Percentiles rank a stretch among this genome's conserved stretches.
These are phyloP conservation scores for Elsinoe australis DNA, from an alignment of 2,329 filamentous ascomycete genomes.

Conservation along the genomic window DNA sequence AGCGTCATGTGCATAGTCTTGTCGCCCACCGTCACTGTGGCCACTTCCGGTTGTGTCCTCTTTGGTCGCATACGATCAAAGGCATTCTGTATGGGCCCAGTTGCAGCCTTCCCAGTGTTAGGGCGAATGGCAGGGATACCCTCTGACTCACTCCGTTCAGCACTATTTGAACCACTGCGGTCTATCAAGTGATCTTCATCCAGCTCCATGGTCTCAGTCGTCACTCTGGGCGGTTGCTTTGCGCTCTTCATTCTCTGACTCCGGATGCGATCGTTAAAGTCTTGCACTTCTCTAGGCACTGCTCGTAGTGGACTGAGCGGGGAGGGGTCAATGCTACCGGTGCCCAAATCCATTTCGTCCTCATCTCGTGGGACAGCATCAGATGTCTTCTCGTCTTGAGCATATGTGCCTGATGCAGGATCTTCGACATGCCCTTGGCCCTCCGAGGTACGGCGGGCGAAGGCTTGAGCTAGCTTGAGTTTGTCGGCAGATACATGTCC, in stretches of 20 bases:
- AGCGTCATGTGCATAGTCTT: slow-evolving; percentile 55
- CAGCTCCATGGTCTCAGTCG: slow-evolving; percentile 13
- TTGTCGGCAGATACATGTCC: slow-evolving; percentile 14
- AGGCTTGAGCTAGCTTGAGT: slow-evolving; percentile 9
- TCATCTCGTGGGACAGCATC: not conserved
- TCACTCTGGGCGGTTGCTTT: slow-evolving; percentile 12
- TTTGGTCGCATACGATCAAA: slow-evolving; percentile 59
- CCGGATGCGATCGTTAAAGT: slow-evolving; percentile 36
- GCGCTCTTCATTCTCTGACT: slow-evolving; percentile 28
- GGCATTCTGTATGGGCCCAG: slow-evolving; percentile 50
- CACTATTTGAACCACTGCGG: not conserved
- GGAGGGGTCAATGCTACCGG: slow-evolving; percentile 24
- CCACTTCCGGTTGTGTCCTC: slow-evolving; percentile 54
- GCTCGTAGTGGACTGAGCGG: slow-evolving; percentile 22
- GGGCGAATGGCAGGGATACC: slow-evolving; percentile 28
- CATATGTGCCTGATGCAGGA: not conserved
- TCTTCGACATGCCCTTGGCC: slow-evolving; percentile 20
- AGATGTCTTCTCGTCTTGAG: not conserved
- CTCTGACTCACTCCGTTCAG: slow-evolving; percentile 18
- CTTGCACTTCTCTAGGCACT: slow-evolving; percentile 28
- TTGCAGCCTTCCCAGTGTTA: slow-evolving; percentile 30
- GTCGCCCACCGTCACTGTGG: slow-evolving; percentile 68
- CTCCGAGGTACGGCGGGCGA: slow-evolving; percentile 8
- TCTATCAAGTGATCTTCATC: not conserved
- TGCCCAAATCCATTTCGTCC: slow-evolving; percentile 19